phyloP scores from a whole-genome alignment of 2,329 filamentous ascomycete species.

The Colletotrichum salicis region DNA sequence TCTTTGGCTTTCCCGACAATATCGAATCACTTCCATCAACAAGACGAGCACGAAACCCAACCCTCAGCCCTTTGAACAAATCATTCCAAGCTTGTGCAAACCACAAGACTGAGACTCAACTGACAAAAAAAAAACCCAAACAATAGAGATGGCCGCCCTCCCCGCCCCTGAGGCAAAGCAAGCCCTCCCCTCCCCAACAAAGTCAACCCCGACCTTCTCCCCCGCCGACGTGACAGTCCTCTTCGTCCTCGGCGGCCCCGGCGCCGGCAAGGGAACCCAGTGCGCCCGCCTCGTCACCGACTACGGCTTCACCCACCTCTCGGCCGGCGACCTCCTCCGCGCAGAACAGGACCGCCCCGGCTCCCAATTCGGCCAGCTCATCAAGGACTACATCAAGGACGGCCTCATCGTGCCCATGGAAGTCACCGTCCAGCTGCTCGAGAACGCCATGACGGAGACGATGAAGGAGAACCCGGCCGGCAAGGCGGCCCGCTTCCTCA shows the following conservation, averaged over 20 bases:
- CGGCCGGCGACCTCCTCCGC: constrained; percentile 90
- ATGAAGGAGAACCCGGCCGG: constrained; percentile 60
- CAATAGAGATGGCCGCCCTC: constrained; percentile 53
- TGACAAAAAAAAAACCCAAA: constrained; percentile 12
- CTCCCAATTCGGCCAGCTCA: constrained; percentile 90
- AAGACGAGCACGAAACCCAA: not conserved
- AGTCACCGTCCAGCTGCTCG: constrained; percentile 90
- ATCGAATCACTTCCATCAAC: not conserved
- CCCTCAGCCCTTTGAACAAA: not conserved
- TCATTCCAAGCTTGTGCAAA: no score
- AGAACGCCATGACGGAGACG: constrained; percentile 87
- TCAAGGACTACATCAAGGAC: constrained; percentile 92
- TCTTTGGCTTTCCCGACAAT: not conserved
- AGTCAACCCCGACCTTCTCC: constrained; percentile 76
- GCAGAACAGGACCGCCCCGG: constrained; percentile 91
- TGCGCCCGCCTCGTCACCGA: constrained; percentile 87
- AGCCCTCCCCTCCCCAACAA: constrained; percentile 61
- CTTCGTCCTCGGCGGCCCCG: constrained; percentile 95
- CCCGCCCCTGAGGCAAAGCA: constrained; percentile 51
- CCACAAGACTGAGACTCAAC: not conserved
- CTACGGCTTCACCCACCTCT: constrained; percentile 93
- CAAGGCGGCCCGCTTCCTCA: constrained; percentile 74
- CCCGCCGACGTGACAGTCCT: constrained; percentile 85
- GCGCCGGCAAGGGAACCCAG: constrained; percentile 96
- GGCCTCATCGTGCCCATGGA: constrained; percentile 99